Base-by-base conservation (phyloP, 768 basidiomycete species). In the Chlorophyllum brunneum region DNA sequence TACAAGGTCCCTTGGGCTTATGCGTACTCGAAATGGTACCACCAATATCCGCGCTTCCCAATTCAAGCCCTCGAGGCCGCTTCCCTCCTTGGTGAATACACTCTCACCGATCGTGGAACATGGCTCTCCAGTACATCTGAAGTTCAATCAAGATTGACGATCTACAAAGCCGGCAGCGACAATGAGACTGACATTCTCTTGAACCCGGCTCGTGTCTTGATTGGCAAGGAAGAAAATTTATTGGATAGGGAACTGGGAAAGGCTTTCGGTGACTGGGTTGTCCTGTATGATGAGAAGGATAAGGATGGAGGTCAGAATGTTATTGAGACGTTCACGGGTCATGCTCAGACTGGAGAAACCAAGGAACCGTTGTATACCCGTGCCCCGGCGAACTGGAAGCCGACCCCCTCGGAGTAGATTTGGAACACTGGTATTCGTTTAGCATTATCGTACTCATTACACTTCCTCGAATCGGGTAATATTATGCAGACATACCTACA, bases 1-100 rank as follows among this genome's bases (percentile, higher is more conserved):
- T 9, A 31, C 18, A 33, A 81, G 78, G 72, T 81, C 4, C 81
- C 81, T 2, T 82, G 80, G 81, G 79, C 70, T 5, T 63, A 68
- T 36, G 61, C 69, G 8, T 77, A 78, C 56, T 78, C 79, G 3
- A 74, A 68, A 22, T 83, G 80, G 80, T 83, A 82, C 57, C 80
- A 82, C 58, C 76, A 81, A 58, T 81, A 80, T 61, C 71, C 78
- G 2, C 70, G 68, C 0, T 82, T 78, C 63, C 80, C 80, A 0
- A 59, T 74, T 1, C 68, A 80, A 61, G 77, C 79, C 0, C 64
- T 82, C 10, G 56, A 62, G 16, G 78, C 77, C 0, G 78, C 81
- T 1, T 67, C 78, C 2, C 56, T 70, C 4, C 63, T 81, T 33
- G 61, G 65, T 6, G 80, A 82, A 57, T 82, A 82, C 54, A 82